A percentile compares a stretch with the other conserved stretches of the same genome.
Evolutionary conservation across 768 basidiomycete species (phyloP).

Genomic region (Mrakia frigida): DNA sequence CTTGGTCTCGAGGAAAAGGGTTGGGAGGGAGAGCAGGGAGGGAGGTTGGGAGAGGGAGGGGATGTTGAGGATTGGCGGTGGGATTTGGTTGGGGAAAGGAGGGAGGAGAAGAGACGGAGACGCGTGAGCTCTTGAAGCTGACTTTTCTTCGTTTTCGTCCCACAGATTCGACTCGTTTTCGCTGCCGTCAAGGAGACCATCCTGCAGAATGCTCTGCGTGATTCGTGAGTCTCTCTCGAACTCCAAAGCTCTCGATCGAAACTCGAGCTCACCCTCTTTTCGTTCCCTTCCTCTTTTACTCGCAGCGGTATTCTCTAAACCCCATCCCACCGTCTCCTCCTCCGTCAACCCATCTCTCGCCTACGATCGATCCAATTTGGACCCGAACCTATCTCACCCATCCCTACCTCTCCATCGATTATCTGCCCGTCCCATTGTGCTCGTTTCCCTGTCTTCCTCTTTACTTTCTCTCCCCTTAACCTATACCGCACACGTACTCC

Average conservation of each 20-base stretch:
- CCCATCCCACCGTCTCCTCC: neutral
- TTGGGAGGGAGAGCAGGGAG: neutral
- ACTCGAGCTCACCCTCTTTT: neutral
- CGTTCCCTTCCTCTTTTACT: neutral
- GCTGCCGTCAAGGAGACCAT: constrained; percentile 92
- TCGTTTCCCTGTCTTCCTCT: neutral
- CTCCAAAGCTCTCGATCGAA: too few species aligned
- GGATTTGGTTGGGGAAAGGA: too few species aligned
- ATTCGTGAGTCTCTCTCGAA: constrained; percentile 47
- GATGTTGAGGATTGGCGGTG: too few species aligned
- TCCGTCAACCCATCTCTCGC: neutral
- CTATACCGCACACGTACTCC: neutral
- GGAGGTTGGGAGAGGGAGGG: neutral
- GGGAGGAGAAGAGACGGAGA: too few species aligned
- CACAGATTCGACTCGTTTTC: constrained; percentile 60
- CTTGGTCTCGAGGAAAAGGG: neutral
- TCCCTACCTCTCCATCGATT: neutral
- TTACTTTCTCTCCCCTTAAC: neutral
- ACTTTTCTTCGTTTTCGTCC: constrained; percentile 9
- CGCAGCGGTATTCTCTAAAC: constrained; percentile 27
- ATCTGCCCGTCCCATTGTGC: neutral
- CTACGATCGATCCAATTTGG: too few species aligned
- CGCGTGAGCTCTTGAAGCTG: neutral
- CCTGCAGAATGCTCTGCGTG: constrained; percentile 76
- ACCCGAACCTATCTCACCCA: neutral